Percentiles rank a stretch among this genome's conserved stretches.
Evolutionary conservation across 2,329 filamentous ascomycete genomes (phyloP).

Genomic region (Colletotrichum navitas): DNA sequence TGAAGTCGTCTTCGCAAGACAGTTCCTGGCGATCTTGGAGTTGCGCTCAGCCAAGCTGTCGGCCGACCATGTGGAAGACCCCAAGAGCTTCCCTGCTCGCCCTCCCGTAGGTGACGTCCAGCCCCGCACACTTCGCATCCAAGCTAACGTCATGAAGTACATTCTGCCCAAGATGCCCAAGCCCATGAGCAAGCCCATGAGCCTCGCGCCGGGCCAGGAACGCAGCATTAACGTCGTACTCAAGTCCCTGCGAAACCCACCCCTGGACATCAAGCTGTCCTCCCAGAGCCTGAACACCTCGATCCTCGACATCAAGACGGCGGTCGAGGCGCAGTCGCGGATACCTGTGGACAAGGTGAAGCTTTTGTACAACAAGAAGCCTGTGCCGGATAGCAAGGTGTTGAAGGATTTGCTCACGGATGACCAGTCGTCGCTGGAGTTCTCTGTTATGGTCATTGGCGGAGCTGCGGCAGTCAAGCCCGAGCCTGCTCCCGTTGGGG

Average conservation of each 20-base stretch:
- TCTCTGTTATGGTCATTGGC: conserved; percentile 89
- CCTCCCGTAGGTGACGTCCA: conserved; percentile 73
- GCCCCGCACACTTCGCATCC: not conserved
- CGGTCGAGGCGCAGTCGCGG: conserved; percentile 72
- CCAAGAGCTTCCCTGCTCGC: conserved; percentile 80
- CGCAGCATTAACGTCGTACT: conserved; percentile 70
- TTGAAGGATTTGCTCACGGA: conserved; percentile 77
- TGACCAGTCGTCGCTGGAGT: conserved; percentile 72
- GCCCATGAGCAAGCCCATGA: conserved; percentile 63
- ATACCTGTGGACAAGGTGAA: conserved; percentile 85
- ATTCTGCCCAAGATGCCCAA: conserved; percentile 77
- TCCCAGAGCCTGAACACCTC: conserved; percentile 76
- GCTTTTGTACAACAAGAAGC: conserved; percentile 89
- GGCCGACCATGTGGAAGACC: conserved; percentile 91
- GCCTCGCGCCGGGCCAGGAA: conserved; percentile 65
- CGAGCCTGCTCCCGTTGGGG: conserved; percentile 54
- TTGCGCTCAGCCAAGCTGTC: conserved; percentile 83
- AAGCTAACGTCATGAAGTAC: conserved; percentile 62
- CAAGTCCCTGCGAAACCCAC: conserved; percentile 83
- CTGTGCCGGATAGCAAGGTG: conserved; percentile 81
- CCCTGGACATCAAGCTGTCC: conserved; percentile 75
- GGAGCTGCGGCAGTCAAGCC: conserved; percentile 66
- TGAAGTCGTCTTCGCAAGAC: conserved; percentile 87
- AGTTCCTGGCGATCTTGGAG: conserved; percentile 85
- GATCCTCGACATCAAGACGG: conserved; percentile 81